Evolutionary conservation across 1,139 yeast genomes (phyloP).

Genomic region (Hyphopichia fennica): DNA sequence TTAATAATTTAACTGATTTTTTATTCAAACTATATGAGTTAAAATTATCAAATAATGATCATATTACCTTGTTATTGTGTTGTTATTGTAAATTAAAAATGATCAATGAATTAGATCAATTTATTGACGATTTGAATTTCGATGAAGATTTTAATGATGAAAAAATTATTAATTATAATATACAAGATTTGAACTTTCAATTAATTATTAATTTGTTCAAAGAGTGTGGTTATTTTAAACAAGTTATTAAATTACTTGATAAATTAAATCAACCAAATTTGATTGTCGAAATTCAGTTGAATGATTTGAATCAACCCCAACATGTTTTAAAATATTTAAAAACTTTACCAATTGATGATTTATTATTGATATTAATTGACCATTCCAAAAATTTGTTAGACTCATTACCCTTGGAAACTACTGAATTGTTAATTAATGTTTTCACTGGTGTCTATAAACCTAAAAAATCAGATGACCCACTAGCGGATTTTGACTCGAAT

Average conservation of each 20-base stretch:
- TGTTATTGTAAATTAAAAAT: conserved; percentile 80
- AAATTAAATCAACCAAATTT: conserved; percentile 71
- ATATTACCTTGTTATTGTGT: conserved; percentile 76
- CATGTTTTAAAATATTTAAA: conserved; percentile 67
- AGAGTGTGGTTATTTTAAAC: conserved; percentile 69
- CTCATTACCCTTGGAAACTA: conserved; percentile 74
- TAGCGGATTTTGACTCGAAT: neutral
- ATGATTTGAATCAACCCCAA: conserved; percentile 63
- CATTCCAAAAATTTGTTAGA: conserved; percentile 69
- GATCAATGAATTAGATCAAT: conserved; percentile 55
- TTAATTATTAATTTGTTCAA: conserved; percentile 71
- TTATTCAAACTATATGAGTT: conserved; percentile 56
- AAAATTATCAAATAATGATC: conserved; percentile 66
- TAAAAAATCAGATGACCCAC: conserved; percentile 8
- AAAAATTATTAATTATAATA: conserved; percentile 10
- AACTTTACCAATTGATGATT: conserved; percentile 74
- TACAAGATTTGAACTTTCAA: conserved; percentile 62
- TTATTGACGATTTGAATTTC: conserved; percentile 48
- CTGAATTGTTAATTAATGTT: conserved; percentile 76
- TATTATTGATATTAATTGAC: conserved; percentile 66
- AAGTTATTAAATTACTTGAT: conserved; percentile 72
- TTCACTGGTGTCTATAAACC: conserved; percentile 84
- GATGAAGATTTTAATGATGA: conserved; percentile 3
- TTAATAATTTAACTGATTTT: conserved; percentile 63
- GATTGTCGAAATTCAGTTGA: conserved; percentile 75